These are phyloP conservation scores for Gossypium gossypioides DNA, from an alignment of 441 rosid genomes.

Conservation along the genomic window DNA sequence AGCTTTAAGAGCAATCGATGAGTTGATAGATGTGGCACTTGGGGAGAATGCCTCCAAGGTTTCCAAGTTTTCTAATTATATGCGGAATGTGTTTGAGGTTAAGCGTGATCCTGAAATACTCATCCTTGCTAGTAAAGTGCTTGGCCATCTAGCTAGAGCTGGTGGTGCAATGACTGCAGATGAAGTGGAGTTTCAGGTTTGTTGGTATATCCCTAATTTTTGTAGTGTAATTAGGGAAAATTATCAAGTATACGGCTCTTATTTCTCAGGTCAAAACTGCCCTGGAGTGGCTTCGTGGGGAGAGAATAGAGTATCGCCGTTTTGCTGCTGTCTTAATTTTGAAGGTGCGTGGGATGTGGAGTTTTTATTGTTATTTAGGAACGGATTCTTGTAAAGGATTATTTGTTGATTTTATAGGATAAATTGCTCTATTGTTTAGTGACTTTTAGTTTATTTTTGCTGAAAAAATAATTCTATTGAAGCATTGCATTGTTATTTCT, in stretches of 20 bases:
- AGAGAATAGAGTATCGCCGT: slow-evolving; percentile 80
- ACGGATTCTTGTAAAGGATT: slow-evolving; percentile 10
- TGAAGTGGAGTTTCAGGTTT: slow-evolving; percentile 93
- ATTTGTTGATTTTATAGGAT: not conserved
- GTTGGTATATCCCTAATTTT: slow-evolving; percentile 14
- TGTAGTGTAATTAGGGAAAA: slow-evolving; percentile 2
- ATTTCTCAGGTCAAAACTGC: slow-evolving; percentile 68
- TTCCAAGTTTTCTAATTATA: slow-evolving; percentile 66
- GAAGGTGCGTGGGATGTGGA: slow-evolving; percentile 45
- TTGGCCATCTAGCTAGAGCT: slow-evolving; percentile 95
- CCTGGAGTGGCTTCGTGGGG: slow-evolving; percentile 83
- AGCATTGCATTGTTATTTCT: slow-evolving; percentile 21
- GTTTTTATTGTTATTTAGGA: not conserved
- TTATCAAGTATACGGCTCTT: slow-evolving; percentile 6
- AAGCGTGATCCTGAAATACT: slow-evolving; percentile 81
- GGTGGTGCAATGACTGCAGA: slow-evolving; percentile 99
- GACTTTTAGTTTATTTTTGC: slow-evolving; percentile 1
- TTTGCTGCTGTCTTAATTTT: slow-evolving; percentile 89
- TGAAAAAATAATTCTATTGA: not conserved
- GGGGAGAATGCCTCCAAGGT: slow-evolving; percentile 97
- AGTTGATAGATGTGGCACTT: slow-evolving; percentile 81
- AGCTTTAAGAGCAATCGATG: slow-evolving; percentile 85
- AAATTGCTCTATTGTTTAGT: not conserved
- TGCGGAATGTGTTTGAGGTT: slow-evolving; percentile 65
- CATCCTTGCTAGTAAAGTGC: slow-evolving; percentile 86